phyloP scores from a whole-genome alignment of 495 filamentous ascomycete species.

The Neurospora tetrasperma region DNA sequence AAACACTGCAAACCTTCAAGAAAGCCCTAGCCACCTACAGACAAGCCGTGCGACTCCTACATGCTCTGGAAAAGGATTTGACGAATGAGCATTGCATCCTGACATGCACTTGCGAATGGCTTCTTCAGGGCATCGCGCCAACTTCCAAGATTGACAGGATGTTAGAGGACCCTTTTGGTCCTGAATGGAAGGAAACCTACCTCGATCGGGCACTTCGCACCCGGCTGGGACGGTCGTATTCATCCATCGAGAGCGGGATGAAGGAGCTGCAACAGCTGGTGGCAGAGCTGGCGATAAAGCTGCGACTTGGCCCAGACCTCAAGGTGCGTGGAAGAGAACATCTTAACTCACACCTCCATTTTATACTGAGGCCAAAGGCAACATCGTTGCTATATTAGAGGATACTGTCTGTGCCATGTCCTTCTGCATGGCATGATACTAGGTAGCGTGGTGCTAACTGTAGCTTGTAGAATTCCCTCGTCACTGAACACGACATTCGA shows the following conservation, averaged over 20 bases:
- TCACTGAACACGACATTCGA: no score
- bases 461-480: no score
- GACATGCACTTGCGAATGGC: neutral
- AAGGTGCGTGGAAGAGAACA: no score
- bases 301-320: neutral
- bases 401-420: no score
- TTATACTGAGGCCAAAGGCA: no score
- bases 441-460: no score
- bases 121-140: neutral
- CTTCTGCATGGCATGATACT: no score
- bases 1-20: conserved; percentile 22
- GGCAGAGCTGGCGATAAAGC: neutral
- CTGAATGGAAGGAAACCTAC: neutral
- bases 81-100: neutral
- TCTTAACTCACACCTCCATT: no score
- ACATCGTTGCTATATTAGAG: no score
- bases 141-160: neutral
- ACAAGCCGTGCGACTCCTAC: conserved; percentile 1
- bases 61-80: neutral
- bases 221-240: neutral
- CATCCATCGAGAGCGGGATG: neutral
- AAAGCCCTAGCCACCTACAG: conserved; percentile 17
- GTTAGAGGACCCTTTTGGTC: neutral
- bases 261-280: neutral
- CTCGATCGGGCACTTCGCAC: neutral